phyloP scores from a whole-genome alignment of 2,329 filamentous ascomycete genomes.

The Nothomitra cinnamomea region DNA sequence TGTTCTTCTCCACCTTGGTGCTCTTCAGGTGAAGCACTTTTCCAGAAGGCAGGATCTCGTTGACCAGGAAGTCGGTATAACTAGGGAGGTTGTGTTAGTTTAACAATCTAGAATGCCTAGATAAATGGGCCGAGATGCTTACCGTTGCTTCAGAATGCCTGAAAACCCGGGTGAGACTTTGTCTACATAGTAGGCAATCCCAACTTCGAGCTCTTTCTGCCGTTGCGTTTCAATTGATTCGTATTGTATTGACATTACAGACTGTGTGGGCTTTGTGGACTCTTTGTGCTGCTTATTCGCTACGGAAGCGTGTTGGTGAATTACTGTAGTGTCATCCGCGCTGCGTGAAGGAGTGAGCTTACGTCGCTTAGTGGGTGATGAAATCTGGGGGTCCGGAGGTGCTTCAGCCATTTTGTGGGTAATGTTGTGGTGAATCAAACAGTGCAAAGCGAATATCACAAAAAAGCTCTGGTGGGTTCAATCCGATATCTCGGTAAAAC shows the following conservation, averaged over 20 bases:
- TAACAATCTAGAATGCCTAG: conserved; percentile 1
- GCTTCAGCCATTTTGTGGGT: no score
- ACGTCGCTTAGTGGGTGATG: background rate
- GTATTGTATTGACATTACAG: no score
- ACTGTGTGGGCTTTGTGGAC: no score
- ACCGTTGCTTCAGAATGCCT: conserved; percentile 52
- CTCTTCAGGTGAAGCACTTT: conserved; percentile 54
- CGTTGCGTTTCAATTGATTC: background rate
- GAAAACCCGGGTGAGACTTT: conserved; percentile 39
- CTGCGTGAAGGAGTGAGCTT: background rate
- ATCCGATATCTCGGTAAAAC: no score
- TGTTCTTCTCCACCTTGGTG: conserved; percentile 18
- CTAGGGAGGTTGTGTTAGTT: conserved; percentile 22
- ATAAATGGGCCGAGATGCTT: conserved; percentile 4
- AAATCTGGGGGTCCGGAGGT: no score
- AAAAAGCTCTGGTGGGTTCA: no score
- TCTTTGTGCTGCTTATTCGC: background rate
- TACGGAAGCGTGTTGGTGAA: background rate
- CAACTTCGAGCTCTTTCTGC: conserved; percentile 23
- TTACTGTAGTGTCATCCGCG: background rate
- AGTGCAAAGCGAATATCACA: no score
- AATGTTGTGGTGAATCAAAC: no score
- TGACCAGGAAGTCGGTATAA: conserved; percentile 85
- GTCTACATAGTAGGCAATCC: conserved; percentile 48
- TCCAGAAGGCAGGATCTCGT: conserved; percentile 66